Conservation (phyloP, 257 asterid species). For the Solanum chmielewskii region DNA sequence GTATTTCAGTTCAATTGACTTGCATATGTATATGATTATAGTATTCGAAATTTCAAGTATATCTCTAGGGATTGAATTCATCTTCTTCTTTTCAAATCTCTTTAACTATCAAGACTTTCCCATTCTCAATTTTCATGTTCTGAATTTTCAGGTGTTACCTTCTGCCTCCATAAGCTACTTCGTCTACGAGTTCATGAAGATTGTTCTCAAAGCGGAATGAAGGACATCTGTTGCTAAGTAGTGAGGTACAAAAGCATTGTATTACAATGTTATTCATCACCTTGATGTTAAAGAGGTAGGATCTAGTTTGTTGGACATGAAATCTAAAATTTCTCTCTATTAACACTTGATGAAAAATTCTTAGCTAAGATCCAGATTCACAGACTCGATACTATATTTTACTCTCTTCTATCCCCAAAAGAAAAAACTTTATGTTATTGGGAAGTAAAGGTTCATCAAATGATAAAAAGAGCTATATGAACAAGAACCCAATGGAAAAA, state of each 20-base stretch:
- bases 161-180: slow-evolving; percentile 95
- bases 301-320: neutral
- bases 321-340: neutral
- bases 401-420: neutral
- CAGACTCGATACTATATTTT: neutral
- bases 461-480: neutral
- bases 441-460: neutral
- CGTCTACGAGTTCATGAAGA: slow-evolving; percentile 91
- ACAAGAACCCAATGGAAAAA: neutral
- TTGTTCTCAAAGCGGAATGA: slow-evolving; percentile 75
- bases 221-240: neutral
- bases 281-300: neutral
- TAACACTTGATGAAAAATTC: neutral
- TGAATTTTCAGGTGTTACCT: slow-evolving; percentile 65
- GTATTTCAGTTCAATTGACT: neutral
- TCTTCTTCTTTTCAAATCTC: neutral
- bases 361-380: neutral
- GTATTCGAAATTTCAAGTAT: neutral
- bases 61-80: neutral
- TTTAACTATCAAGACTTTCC: neutral
- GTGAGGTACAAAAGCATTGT: neutral
- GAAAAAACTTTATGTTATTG: neutral
- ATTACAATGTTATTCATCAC: neutral
- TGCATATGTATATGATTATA: neutral
- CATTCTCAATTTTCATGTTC: neutral